phyloP scores from a whole-genome alignment of 495 filamentous ascomycete species.

The Aspergillus haitiensis region DNA sequence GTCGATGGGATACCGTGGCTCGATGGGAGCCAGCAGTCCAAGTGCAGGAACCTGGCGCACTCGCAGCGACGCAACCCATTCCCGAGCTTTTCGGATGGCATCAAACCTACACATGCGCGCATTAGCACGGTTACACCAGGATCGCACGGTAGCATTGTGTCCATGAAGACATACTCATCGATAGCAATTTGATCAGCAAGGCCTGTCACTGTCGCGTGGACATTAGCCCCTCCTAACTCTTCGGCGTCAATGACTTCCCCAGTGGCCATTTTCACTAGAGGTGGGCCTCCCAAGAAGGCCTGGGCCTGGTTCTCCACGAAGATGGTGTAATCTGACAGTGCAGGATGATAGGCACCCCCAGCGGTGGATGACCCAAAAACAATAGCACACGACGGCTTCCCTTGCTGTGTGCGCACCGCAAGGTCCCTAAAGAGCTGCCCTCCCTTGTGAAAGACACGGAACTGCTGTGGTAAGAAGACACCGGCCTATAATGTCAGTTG shows the following conservation, averaged over 20 bases:
- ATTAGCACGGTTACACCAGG: not conserved
- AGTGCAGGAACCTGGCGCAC: conserved; percentile 7
- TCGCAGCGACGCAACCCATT: conserved; percentile 32
- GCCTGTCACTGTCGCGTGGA: conserved; percentile 33
- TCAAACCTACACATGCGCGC: conserved; percentile 25
- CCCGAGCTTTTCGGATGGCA: conserved; percentile 33
- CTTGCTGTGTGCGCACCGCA: conserved; percentile 28
- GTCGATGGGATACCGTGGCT: conserved; percentile 27
- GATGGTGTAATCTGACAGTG: conserved; percentile 37
- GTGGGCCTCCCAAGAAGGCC: conserved; percentile 36
- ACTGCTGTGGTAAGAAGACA: conserved; percentile 37
- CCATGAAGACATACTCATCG: conserved; percentile 28
- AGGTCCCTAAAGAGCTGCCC: conserved; percentile 38
- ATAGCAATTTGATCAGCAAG: conserved; percentile 34
- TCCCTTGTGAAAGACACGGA: conserved; percentile 37
- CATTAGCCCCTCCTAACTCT: conserved; percentile 33
- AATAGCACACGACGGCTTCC: conserved; percentile 34
- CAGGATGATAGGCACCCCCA: conserved; percentile 39
- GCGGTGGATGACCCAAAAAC: conserved; percentile 39
- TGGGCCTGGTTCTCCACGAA: conserved; percentile 38
- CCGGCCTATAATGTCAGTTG: conserved; percentile 25
- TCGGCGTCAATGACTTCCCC: conserved; percentile 34
- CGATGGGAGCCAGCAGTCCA: conserved; percentile 9
- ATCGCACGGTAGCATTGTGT: not conserved
- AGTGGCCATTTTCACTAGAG: conserved; percentile 38